Base-by-base conservation (phyloP, 73 alveolate species). In the Diophrys sp. region DNA sequence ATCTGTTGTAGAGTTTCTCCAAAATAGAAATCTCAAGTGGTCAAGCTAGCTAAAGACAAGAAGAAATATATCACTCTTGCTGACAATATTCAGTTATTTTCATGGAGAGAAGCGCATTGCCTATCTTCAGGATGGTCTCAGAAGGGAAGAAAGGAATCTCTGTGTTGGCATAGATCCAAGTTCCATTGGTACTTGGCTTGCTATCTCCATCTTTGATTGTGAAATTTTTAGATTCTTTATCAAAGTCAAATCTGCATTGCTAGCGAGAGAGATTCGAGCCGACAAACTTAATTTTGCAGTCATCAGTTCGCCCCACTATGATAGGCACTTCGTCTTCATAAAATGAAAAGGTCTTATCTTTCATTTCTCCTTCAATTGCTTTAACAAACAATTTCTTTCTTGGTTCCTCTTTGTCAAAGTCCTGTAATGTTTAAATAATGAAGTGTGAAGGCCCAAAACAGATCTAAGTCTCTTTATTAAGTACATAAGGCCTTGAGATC, bases 221-320 rank as follows among this genome's bases (percentile, higher is more conserved):
- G 62, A 44, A 44, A 44, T 5, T 44, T 11, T 44, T 44, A 11
- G 62, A 11, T 11, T 18, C 62, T 44, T 44, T 11, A 44, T 44
- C 62, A 44, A 11, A 44, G 62, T 44, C 62, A 11, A 44, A 11
- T 18, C 62, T 44, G 18, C 62, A 44, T 44, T 44, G 62, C 62
- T 11, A 44, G 62, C 62, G 62, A 44, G 62, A 44, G 62, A 44
- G 62, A 44, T 44, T 44, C 62, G 5, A 44, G 62, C 62, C 62
- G 5, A 44, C 5, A 44, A 44, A 44, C 18, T 44, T 44, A 44
- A 44, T 44, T 44, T 44, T 44, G 18, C 62, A 44, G n/a, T 5
- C 62, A 44, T 44, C 62, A 11, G 62, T 44, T 18, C 62, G 5
- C 18, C 62, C 62, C 18, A 44, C 18, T 44, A 44, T 44, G 62